phyloP scores from a whole-genome alignment of 176 grass and related monocot genomes.

The Bonia amplexicaulis region DNA sequence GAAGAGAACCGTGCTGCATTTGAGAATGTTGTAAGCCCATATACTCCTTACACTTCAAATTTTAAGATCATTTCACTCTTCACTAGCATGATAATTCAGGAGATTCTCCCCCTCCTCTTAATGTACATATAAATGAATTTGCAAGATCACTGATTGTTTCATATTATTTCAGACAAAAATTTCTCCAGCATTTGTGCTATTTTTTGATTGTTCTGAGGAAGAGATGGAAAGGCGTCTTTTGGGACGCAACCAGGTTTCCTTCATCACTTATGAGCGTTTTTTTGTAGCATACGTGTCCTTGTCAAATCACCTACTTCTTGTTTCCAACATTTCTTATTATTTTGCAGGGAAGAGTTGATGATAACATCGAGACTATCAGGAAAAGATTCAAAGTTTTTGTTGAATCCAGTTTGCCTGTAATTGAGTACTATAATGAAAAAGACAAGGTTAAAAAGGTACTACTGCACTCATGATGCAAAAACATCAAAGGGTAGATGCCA shows the following conservation, averaged over 20 bases:
- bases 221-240: constrained; percentile 90
- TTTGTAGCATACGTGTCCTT: not conserved
- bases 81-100: not conserved
- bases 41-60: not conserved
- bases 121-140: not conserved
- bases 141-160: constrained; percentile 1
- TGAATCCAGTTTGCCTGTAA: constrained; percentile 92
- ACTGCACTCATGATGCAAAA: not conserved
- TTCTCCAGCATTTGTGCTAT: constrained; percentile 66
- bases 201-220: constrained; percentile 88
- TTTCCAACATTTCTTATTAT: constrained; percentile 25
- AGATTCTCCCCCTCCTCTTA: not conserved
- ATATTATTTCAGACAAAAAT: constrained; percentile 70
- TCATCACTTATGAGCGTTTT: not conserved
- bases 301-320: not conserved
- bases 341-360: constrained; percentile 93
- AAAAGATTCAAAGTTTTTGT: constrained; percentile 88
- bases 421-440: constrained; percentile 62
- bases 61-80: not conserved
- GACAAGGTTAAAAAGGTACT: constrained; percentile 81
- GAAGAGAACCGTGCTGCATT: constrained; percentile 94
- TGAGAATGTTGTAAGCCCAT: constrained; percentile 63
- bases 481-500: not conserved
- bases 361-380: constrained; percentile 93
- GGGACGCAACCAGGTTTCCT: constrained; percentile 76